Base-by-base conservation (phyloP, 352 stramenopile species). In the Lagenidium giganteum region DNA sequence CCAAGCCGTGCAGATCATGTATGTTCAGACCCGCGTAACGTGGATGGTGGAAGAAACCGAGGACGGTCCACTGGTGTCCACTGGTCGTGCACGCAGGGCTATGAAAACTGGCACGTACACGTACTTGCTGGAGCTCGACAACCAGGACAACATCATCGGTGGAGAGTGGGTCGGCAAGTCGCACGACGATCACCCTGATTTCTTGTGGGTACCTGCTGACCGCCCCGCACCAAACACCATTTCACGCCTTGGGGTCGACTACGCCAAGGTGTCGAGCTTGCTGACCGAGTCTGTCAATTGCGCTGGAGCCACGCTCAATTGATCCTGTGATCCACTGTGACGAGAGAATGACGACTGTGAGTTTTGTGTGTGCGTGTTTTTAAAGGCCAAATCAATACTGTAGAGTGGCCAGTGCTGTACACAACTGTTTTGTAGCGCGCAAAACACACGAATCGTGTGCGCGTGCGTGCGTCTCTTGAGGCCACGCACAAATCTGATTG, bases 61-160 rank as follows among this genome's bases (percentile, higher is more conserved):
- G 20, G 57, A 74, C 36, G 60, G 60, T 17, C 50, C 51, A 1
- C 60, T 70, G 2, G 57, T 70, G 20, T 17, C 45, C 13, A 53
- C 33, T 2, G 57, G 57, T 7, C 32, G 26, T 5, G 58, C 58
- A 2, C 18, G 54, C 21, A 13, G 12, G 38, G 73, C 51, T 43
- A 78, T 52, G 8, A 51, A 32, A 3, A 52, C 38, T 4, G 54
- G 59, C n/a, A 61, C 48, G 8, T 74, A 74, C 62, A 55, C 50
- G 32, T 78, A 78, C 50, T 45, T 73, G 8, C 44, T 74, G 16
- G 66, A 78, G 43, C 23, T 78, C 7, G 66, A 78, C 32, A 33
- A 32, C 41, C 47, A 35, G 13, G 49, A 56, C 8, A 44, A 56
- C 13, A 73, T 78, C 27, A 42, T 74, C 40, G 66, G 66, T 7